Conservation (phyloP, 1,284 basidiomycete genomes). For the Moniliella sp. region DNA sequence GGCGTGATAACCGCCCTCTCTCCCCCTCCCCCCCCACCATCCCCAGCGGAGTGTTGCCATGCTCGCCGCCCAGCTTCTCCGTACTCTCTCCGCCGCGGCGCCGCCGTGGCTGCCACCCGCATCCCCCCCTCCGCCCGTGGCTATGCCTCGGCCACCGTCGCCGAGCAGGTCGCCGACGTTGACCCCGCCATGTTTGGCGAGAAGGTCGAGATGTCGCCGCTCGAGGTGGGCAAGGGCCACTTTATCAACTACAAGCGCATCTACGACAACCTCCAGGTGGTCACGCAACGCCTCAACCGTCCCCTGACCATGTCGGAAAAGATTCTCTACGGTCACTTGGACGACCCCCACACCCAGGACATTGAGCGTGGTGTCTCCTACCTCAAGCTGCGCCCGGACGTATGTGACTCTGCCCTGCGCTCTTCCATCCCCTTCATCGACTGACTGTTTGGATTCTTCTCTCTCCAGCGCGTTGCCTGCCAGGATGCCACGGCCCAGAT, state of each 20-base stretch:
- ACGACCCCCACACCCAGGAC: constrained; percentile 19
- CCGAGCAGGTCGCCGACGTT: constrained; percentile 25
- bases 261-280: constrained; percentile 31
- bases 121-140: not conserved
- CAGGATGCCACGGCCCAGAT: constrained; percentile 99
- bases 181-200: constrained; percentile 21
- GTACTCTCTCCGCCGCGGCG: too few species aligned
- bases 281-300: constrained; percentile 29
- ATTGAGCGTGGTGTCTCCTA: constrained; percentile 29
- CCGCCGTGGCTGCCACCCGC: too few species aligned
- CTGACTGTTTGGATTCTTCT: not conserved
- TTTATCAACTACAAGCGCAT: constrained; percentile 32
- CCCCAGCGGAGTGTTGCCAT: too few species aligned
- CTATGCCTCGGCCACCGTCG: constrained; percentile 25
- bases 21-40: too few species aligned
- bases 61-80: too few species aligned
- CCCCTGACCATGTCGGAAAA: constrained; percentile 30
- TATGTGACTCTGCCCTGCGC: too few species aligned
- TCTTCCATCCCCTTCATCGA: too few species aligned
- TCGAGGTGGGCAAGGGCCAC: constrained; percentile 31
- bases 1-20: too few species aligned
- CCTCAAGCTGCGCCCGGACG: constrained; percentile 33
- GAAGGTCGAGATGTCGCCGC: constrained; percentile 30
- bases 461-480: constrained; percentile 73
- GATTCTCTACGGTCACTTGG: constrained; percentile 34